Evolutionary conservation across 148 eudicot genomes (phyloP).

Genomic region (Chenopodium formosanum): DNA sequence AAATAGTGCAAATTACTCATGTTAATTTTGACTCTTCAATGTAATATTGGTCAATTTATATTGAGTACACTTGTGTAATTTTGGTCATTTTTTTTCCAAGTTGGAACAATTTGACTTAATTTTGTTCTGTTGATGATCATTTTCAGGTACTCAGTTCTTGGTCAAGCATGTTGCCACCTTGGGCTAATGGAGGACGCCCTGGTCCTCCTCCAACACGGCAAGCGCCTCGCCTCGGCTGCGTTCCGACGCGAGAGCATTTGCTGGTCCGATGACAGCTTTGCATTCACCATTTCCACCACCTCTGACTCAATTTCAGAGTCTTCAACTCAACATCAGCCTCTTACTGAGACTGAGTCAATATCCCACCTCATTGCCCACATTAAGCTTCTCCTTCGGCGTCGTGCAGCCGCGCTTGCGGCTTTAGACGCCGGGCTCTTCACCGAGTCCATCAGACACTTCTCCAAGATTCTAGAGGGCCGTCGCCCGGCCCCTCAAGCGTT

Average conservation of each 20-base stretch:
- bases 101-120: not conserved
- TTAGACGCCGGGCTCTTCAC: constrained; percentile 77
- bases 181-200: constrained; percentile 96
- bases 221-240: constrained; percentile 86
- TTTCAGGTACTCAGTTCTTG: constrained; percentile 75
- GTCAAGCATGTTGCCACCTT: constrained; percentile 92
- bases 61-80: too few species aligned
- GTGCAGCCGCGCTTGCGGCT: constrained; percentile 81
- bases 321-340: constrained; percentile 30
- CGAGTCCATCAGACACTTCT: constrained; percentile 87
- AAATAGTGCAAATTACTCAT: too few species aligned
- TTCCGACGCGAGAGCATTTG: constrained; percentile 88
- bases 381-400: constrained; percentile 85
- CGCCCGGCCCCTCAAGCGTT: constrained; percentile 85
- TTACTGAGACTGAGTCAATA: constrained; percentile 59
- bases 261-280: constrained; percentile 81
- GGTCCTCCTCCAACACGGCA: constrained; percentile 89
- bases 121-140: not conserved
- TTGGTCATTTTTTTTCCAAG: not conserved
- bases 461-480: constrained; percentile 84
- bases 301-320: constrained; percentile 20
- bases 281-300: constrained; percentile 40
- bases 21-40: too few species aligned
- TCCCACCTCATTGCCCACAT: constrained; percentile 71
- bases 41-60: too few species aligned